Conservation (phyloP, 192 early-diverging fungal species). For the Gigaspora rosea region DNA sequence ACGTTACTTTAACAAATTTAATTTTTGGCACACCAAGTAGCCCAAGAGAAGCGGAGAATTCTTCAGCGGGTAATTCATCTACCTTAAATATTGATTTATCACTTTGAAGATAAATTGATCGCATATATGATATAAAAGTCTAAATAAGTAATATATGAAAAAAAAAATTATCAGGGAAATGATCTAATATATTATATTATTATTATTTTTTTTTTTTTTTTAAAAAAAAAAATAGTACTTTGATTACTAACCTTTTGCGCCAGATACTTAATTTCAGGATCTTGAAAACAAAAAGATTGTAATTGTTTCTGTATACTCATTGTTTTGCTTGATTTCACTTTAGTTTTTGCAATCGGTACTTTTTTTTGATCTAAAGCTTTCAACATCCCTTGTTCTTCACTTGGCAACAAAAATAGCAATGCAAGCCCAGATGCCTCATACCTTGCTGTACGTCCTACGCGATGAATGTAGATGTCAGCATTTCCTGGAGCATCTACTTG, state of each 20-base stretch:
- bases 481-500: constrained; percentile 98
- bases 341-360: constrained; percentile 89
- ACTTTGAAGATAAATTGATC: constrained; percentile 86
- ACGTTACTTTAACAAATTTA: constrained; percentile 77
- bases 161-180: not conserved
- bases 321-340: constrained; percentile 81
- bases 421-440: constrained; percentile 87
- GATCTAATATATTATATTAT: not conserved
- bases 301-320: constrained; percentile 79
- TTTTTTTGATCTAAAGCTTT: constrained; percentile 67
- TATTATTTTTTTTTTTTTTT: not conserved
- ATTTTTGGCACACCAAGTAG: constrained; percentile 94
- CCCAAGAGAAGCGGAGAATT: constrained; percentile 87
- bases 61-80: constrained; percentile 80
- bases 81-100: constrained; percentile 93
- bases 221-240: constrained; percentile 7
- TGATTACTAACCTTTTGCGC: constrained; percentile 75
- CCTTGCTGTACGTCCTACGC: constrained; percentile 96
- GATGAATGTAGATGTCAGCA: constrained; percentile 95
- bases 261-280: constrained; percentile 94
- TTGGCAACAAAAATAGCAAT: constrained; percentile 84
- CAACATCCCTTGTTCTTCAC: constrained; percentile 85
- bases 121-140: constrained; percentile 94
- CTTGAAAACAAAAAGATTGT: constrained; percentile 89
- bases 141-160: constrained; percentile 33